phyloP scores from a whole-genome alignment of 129 eudicot species.

The Flaveria trinervia region DNA sequence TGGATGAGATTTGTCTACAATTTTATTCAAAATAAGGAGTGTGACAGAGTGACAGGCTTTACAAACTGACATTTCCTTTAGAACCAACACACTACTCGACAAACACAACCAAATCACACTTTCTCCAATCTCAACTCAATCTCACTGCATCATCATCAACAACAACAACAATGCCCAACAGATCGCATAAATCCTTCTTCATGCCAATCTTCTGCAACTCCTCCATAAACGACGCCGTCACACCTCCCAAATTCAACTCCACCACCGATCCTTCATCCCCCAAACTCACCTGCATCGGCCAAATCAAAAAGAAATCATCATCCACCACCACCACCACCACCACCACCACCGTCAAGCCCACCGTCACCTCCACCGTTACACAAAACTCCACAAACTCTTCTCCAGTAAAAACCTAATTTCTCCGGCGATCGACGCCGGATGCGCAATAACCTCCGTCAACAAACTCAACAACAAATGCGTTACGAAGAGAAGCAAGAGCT shows the following conservation, averaged over 20 bases:
- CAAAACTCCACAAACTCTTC: slow-evolving; percentile 58
- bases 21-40: too few relatives aligned
- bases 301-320: slow-evolving; percentile 57
- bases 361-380: slow-evolving; percentile 28
- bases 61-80: background rate
- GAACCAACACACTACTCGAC: slow-evolving; percentile 3
- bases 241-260: slow-evolving; percentile 22
- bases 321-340: slow-evolving; percentile 13
- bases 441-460: background rate
- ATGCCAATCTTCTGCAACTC: slow-evolving; percentile 59
- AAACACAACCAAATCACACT: slow-evolving; percentile 1
- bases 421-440: slow-evolving; percentile 24
- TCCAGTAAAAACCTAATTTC: slow-evolving; percentile 46
- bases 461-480: slow-evolving; percentile 17
- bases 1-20: too few relatives aligned
- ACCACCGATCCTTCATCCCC: slow-evolving; percentile 64
- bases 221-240: slow-evolving; percentile 47
- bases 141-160: background rate
- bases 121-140: background rate
- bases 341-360: slow-evolving; percentile 15
- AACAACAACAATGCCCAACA: slow-evolving; percentile 29
- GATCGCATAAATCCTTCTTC: slow-evolving; percentile 40
- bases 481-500: slow-evolving; percentile 34
- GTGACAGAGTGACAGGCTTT: background rate
- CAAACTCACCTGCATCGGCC: slow-evolving; percentile 73